Conservation (phyloP, 2,329 filamentous ascomycete genomes). For the Metarhizium humberi region DNA sequence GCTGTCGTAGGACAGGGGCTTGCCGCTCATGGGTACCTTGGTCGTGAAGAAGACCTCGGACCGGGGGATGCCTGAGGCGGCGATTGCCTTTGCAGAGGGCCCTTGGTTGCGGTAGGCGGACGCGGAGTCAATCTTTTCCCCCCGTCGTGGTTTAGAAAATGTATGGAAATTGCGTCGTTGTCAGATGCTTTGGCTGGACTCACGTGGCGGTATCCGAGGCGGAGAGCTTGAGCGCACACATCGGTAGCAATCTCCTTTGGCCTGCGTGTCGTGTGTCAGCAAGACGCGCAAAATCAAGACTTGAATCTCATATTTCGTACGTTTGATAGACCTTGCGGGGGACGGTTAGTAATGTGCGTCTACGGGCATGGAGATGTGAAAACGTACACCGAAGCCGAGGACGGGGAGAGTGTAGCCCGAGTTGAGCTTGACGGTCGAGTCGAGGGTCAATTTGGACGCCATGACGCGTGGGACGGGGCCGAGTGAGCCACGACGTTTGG, state of each 20-base stretch:
- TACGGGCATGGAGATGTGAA: background rate
- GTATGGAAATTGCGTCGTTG: background rate
- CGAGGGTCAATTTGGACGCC: slow-evolving; percentile 34
- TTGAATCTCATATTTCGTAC: slow-evolving; percentile 22
- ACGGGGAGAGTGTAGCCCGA: slow-evolving; percentile 44
- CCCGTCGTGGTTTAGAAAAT: background rate
- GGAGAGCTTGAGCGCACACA: slow-evolving; percentile 36
- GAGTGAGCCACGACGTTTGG: background rate
- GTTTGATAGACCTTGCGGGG: slow-evolving; percentile 39
- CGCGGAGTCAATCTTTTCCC: slow-evolving; percentile 40
- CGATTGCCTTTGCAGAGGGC: slow-evolving; percentile 35
- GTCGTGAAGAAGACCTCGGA: slow-evolving; percentile 46
- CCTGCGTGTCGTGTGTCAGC: slow-evolving; percentile 9
- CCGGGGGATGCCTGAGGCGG: slow-evolving; percentile 31
- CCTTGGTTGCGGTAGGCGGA: slow-evolving; percentile 42
- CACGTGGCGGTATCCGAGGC: slow-evolving; percentile 45
- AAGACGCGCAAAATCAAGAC: background rate
- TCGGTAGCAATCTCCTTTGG: slow-evolving; percentile 21
- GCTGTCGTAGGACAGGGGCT: slow-evolving; percentile 46
- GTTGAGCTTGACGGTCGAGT: slow-evolving; percentile 42
- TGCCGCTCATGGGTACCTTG: slow-evolving; percentile 37
- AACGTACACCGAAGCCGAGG: slow-evolving; percentile 44
- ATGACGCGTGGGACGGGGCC: slow-evolving; percentile 25
- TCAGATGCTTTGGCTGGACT: slow-evolving; percentile 6
- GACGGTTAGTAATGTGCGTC: slow-evolving; percentile 1